Evolutionary conservation across 148 eudicot genomes (phyloP).

Genomic region (Silene uniflora): DNA sequence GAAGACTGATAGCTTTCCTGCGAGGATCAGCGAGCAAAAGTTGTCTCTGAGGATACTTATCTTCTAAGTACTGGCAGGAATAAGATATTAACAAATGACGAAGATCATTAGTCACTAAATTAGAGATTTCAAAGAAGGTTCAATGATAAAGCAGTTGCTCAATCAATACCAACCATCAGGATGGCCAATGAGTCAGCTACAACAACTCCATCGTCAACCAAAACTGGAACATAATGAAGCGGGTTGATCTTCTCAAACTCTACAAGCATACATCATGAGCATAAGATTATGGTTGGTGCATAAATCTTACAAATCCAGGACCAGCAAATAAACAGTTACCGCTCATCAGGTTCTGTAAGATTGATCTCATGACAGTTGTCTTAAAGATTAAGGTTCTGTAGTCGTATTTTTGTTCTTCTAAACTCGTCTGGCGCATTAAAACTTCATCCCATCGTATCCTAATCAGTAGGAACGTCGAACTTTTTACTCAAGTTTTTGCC

Average conservation of each 20-base stretch:
- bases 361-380: too few species aligned
- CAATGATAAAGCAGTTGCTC: slow-evolving; percentile 1
- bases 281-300: too few species aligned
- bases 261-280: slow-evolving; percentile 23
- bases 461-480: too few species aligned
- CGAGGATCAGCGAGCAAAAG: slow-evolving; percentile 51
- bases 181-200: slow-evolving; percentile 65
- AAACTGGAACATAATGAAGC: slow-evolving; percentile 48
- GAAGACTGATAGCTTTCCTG: slow-evolving; percentile 46
- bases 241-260: slow-evolving; percentile 64
- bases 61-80: slow-evolving; percentile 55
- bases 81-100: background rate
- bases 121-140: background rate
- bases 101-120: background rate
- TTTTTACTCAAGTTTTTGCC: background rate
- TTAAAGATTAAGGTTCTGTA: too few species aligned
- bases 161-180: slow-evolving; percentile 44
- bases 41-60: slow-evolving; percentile 47
- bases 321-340: background rate
- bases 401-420: too few species aligned
- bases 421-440: too few species aligned
- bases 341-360: background rate
- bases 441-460: too few species aligned
- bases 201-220: slow-evolving; percentile 52
- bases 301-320: background rate